A percentile compares a stretch with the other conserved stretches of the same genome.
Evolutionary conservation across 192 early-diverging fungal genomes (phyloP).

Genomic region (Podila verticillata): DNA sequence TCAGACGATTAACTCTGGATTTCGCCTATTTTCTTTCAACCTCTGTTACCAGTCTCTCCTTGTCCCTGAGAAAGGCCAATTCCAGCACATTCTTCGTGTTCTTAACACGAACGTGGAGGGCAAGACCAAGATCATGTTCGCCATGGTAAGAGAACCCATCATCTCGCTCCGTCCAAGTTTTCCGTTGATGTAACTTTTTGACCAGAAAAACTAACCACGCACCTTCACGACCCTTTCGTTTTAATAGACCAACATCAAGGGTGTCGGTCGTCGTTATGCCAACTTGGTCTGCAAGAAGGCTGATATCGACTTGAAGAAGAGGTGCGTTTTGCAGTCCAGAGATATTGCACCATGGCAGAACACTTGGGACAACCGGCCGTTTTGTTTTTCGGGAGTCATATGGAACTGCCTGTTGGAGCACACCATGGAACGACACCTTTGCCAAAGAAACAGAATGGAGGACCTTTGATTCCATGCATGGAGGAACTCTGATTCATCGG

Average conservation of each 20-base stretch:
- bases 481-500: too few species aligned
- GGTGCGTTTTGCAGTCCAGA: conserved; percentile 57
- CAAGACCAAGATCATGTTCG: conserved; percentile 94
- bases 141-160: conserved; percentile 62
- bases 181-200: neutral
- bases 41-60: conserved; percentile 77
- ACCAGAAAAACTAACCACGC: neutral
- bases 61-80: conserved; percentile 89
- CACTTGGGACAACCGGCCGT: neutral
- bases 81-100: conserved; percentile 98
- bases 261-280: conserved; percentile 98
- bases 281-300: conserved; percentile 99
- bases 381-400: too few species aligned
- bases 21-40: neutral
- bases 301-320: conserved; percentile 96
- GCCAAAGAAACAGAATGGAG: too few species aligned
- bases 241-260: conserved; percentile 88
- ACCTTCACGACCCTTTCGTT: neutral
- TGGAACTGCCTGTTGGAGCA: too few species aligned
- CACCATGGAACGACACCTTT: too few species aligned
- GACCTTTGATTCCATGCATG: too few species aligned
- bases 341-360: neutral
- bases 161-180: conserved; percentile 1
- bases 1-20: conserved; percentile 22
- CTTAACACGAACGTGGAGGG: conserved; percentile 99